Evolutionary conservation across 495 filamentous ascomycete genomes (phyloP).

Genomic region (Aspergillus nidulans): DNA sequence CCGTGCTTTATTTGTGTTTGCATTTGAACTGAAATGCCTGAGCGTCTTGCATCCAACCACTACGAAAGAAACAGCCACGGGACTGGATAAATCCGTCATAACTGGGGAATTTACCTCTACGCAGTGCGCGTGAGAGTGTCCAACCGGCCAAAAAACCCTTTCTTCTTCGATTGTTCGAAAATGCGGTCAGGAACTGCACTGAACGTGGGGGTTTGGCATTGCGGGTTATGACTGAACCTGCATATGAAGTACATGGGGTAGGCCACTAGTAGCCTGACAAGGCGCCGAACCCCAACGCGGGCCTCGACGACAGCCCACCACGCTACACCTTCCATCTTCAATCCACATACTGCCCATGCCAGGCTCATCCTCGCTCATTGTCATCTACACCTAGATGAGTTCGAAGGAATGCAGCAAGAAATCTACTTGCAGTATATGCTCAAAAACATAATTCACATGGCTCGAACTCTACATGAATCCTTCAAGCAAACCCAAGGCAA

Average conservation of each 20-base stretch:
- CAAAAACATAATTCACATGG: too few relatives aligned
- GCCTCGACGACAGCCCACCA: background rate
- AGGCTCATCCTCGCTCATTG: background rate
- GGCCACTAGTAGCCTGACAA: background rate
- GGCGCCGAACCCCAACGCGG: background rate
- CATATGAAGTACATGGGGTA: background rate
- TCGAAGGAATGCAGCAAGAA: too few relatives aligned
- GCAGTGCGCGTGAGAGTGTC: background rate
- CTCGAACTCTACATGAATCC: background rate
- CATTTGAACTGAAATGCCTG: slow-evolving; percentile 2
- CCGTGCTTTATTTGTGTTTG: slow-evolving; percentile 12
- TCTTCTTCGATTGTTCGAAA: too few relatives aligned
- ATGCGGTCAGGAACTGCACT: slow-evolving; percentile 5
- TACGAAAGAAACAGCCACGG: background rate
- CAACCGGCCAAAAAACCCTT: too few relatives aligned
- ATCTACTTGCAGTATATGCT: too few relatives aligned
- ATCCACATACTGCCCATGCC: background rate
- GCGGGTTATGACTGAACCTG: background rate
- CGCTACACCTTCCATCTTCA: slow-evolving; percentile 1
- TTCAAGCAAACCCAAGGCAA: background rate
- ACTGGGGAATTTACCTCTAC: background rate
- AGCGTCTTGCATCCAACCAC: background rate
- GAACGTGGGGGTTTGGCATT: slow-evolving; percentile 4
- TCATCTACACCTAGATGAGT: background rate
- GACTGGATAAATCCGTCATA: background rate